Evolutionary conservation across 257 asterid species (phyloP).

Genomic region (Parsonsia alboflavescens): DNA sequence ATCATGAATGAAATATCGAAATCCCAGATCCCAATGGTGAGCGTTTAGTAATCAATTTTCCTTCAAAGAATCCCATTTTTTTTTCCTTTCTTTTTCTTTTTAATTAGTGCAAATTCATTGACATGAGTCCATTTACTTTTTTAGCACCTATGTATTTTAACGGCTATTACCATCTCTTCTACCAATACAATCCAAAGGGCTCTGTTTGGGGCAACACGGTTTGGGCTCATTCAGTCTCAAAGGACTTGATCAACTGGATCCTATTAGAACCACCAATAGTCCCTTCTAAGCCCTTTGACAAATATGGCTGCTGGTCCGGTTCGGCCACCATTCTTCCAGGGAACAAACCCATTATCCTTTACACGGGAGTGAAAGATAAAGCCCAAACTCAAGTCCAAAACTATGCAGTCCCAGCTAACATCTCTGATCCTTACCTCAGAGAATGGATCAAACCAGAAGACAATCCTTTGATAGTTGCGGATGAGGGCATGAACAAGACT

Average conservation of each 20-base stretch:
- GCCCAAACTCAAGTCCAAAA: slow-evolving; percentile 42
- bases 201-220: slow-evolving; percentile 42
- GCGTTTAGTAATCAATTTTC: not conserved
- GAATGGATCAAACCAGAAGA: slow-evolving; percentile 44
- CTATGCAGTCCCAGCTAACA: slow-evolving; percentile 37
- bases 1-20: slow-evolving; percentile 4
- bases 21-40: slow-evolving; percentile 42
- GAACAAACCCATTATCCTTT: slow-evolving; percentile 36
- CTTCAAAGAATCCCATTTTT: too few relatives aligned
- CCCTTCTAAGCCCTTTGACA: slow-evolving; percentile 38
- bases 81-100: not conserved
- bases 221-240: slow-evolving; percentile 53
- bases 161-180: slow-evolving; percentile 49
- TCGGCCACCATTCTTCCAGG: slow-evolving; percentile 43
- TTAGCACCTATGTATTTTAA: slow-evolving; percentile 44
- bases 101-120: not conserved
- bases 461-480: slow-evolving; percentile 36
- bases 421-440: slow-evolving; percentile 37
- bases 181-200: slow-evolving; percentile 45
- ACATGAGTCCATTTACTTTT: not conserved
- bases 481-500: slow-evolving; percentile 18
- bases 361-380: slow-evolving; percentile 39
- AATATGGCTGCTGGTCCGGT: slow-evolving; percentile 50
- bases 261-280: slow-evolving; percentile 26
- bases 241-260: slow-evolving; percentile 45